Conservation (phyloP, 2,329 filamentous ascomycete species). For the Pseudonectria foliicola region DNA sequence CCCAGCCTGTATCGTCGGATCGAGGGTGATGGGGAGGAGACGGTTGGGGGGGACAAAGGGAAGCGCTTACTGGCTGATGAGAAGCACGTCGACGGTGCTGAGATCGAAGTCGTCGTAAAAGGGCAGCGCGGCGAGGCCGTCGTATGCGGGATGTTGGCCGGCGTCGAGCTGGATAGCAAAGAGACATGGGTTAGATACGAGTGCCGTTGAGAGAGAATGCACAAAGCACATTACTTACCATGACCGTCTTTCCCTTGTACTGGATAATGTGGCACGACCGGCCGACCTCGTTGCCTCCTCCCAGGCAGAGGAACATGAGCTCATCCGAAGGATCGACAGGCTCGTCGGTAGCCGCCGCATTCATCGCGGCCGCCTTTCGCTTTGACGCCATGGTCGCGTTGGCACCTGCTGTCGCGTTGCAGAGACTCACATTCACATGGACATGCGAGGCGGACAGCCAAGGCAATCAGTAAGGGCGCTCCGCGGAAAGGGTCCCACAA, state of each 20-base stretch:
- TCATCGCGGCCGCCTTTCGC: conserved; percentile 76
- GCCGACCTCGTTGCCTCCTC: conserved; percentile 94
- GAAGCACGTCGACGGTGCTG: conserved; percentile 90
- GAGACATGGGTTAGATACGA: background rate
- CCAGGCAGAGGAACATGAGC: conserved; percentile 86
- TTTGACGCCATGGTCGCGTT: conserved; percentile 73
- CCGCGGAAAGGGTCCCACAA: conserved; percentile 1
- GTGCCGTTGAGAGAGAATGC: background rate
- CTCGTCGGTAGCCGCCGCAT: conserved; percentile 61
- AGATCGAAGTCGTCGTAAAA: conserved; percentile 99
- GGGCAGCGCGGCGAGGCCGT: conserved; percentile 84
- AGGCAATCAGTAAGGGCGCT: conserved; percentile 9
- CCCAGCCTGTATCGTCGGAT: conserved; percentile 20
- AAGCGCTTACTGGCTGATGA: conserved; percentile 92
- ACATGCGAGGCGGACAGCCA: conserved; percentile 5
- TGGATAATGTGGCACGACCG: conserved; percentile 96
- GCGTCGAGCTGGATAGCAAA: conserved; percentile 68
- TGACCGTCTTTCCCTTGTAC: conserved; percentile 98
- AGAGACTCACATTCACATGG: conserved; percentile 12
- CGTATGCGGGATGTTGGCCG: conserved; percentile 92
- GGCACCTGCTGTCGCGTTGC: conserved; percentile 7
- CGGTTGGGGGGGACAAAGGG: too few species aligned
- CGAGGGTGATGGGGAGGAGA: conserved; percentile 4
- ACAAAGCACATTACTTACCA: conserved; percentile 50
- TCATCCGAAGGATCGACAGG: conserved; percentile 90